Base-by-base conservation (phyloP, 768 basidiomycete genomes). In the Boletales sp. region DNA sequence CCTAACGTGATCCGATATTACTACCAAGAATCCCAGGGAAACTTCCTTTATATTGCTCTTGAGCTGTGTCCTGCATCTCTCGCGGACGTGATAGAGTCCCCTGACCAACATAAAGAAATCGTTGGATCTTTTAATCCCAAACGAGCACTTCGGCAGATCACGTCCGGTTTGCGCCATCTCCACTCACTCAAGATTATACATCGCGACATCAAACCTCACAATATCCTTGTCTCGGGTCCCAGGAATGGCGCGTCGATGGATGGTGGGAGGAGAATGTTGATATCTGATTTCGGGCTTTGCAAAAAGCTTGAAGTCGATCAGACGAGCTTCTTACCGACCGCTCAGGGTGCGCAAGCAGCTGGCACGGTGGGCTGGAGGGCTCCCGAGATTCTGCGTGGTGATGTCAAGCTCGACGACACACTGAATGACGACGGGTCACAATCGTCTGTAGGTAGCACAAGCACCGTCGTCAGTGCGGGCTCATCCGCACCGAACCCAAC, bases 1-100 rank as follows among this genome's bases (percentile, higher is more conserved):
- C 93, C 93, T 15, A 97, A 99, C 71, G 96, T 99, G 66, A 94
- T 98, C 59, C 87, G 93, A 28, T 96, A 99, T 66, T 99, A 94
- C 70, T 98, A 92, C 70, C 94, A 98, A 74, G 95, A 98, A 73
- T 77, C 87, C 4, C 88, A 90, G 28, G 84, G 84, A 18, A 93
- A 90, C 61, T 98, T 98, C 75, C 82, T 98, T 10, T 98, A 95
- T 70, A 98, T 99, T 55, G 96, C 96, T 3, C 84, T 99, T 38
- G 96, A 99, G 62, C 77, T 98, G 5, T 94, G 93, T 63, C 92
- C 91, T 0, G 90, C 88, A 2, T 90, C 90, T 4, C 82, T 96
- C 1, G 90, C 88, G 2, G 91, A 95, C 63, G 72, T 94, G 48
- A 73, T 95, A 62, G 93, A 94, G 60, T 81, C 74, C 31, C 90